Conservation (phyloP, 768 basidiomycete species). For the Chalciporus pseudorubinellus region DNA sequence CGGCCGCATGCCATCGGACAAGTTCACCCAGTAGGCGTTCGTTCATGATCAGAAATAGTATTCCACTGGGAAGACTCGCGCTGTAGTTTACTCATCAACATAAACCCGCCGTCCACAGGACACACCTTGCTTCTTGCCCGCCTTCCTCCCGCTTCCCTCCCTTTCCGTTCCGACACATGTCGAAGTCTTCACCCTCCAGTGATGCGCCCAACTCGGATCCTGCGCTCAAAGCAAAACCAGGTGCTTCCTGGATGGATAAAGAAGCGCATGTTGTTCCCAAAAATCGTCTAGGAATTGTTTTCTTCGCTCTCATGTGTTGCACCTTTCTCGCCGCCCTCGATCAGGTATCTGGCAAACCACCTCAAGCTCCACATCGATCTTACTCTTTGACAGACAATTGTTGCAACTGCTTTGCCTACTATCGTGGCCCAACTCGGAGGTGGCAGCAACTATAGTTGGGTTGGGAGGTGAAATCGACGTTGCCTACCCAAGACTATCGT, state of each 20-base stretch:
- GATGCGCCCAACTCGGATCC: not conserved
- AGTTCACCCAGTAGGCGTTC: no score
- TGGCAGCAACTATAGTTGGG: conserved; percentile 48
- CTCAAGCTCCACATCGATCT: not conserved
- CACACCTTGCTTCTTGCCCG: not conserved
- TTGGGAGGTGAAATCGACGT: conserved; percentile 37
- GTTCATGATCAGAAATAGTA: conserved; percentile 14
- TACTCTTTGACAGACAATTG: conserved; percentile 37
- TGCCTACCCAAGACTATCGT: not conserved
- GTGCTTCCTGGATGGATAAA: conserved; percentile 36
- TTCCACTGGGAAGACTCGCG: conserved; percentile 6
- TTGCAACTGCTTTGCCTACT: conserved; percentile 50
- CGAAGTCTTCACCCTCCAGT: not conserved
- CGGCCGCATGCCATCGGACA: no score
- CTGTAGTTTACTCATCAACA: not conserved
- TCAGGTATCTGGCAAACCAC: conserved; percentile 29
- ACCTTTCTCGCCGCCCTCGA: conserved; percentile 49
- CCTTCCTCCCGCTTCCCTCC: not conserved
- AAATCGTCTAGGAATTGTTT: conserved; percentile 42
- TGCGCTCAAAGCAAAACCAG: conserved; percentile 18
- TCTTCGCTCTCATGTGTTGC: conserved; percentile 43
- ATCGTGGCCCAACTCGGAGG: conserved; percentile 46
- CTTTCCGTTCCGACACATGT: no score
- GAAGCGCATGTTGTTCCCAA: conserved; percentile 44
- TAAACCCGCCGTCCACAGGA: not conserved